phyloP scores from a whole-genome alignment of 352 stramenopile species.

The Phytophthora constricta region DNA sequence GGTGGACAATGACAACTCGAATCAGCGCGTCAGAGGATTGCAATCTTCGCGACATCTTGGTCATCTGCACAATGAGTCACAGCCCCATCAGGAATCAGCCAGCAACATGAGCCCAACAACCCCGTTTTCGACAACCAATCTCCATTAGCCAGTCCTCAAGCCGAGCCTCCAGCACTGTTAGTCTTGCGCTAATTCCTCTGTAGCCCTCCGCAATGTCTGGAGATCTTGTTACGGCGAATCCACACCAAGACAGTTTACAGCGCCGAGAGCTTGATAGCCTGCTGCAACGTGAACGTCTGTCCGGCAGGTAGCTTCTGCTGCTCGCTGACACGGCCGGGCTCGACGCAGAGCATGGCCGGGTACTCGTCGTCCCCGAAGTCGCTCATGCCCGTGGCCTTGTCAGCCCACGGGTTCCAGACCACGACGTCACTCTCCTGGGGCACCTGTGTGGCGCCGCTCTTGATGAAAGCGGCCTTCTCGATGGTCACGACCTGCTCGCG shows the following conservation, averaged over 20 bases:
- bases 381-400: conserved; percentile 93
- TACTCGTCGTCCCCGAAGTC: conserved; percentile 97
- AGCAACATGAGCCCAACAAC: neutral
- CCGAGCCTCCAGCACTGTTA: neutral
- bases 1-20: neutral
- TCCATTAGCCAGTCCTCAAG: neutral
- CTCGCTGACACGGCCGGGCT: conserved; percentile 89
- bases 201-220: neutral
- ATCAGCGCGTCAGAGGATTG: neutral
- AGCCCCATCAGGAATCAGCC: neutral
- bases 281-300: conserved; percentile 71
- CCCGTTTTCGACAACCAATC: neutral
- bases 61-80: neutral
- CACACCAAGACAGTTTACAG: conserved; percentile 32
- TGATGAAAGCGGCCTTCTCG: conserved; percentile 73
- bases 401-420: conserved; percentile 94
- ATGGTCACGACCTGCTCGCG: conserved; percentile 72
- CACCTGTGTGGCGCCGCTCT: conserved; percentile 39
- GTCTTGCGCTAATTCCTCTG: neutral
- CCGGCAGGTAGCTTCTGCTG: conserved; percentile 62
- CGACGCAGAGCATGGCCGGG: conserved; percentile 95
- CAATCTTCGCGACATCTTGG: neutral
- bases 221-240: neutral
- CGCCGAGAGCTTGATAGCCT: conserved; percentile 65
- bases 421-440: conserved; percentile 80